Conservation (phyloP, 768 basidiomycete species). For the Mycena alexandri region DNA sequence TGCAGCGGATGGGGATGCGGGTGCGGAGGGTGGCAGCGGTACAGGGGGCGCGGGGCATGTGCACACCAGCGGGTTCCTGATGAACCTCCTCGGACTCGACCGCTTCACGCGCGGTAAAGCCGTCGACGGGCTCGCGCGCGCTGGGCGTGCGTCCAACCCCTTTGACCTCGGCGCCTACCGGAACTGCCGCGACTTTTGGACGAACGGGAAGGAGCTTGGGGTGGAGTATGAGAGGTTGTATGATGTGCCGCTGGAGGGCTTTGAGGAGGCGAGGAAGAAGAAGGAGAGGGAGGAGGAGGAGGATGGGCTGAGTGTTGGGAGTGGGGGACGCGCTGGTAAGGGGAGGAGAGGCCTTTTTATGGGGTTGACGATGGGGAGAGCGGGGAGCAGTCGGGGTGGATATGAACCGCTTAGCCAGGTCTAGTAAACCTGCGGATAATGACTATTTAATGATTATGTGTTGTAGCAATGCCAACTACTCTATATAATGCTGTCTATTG, state of each 20-base stretch:
- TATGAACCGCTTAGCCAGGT: conserved; percentile 80
- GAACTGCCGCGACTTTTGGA: conserved; percentile 97
- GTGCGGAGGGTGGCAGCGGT: conserved; percentile 55
- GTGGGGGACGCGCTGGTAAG: conserved; percentile 45
- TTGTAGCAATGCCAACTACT: conserved; percentile 16
- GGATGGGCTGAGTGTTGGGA: conserved; percentile 44
- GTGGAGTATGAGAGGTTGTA: conserved; percentile 93
- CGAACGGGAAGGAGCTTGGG: conserved; percentile 83
- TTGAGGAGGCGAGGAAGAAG: conserved; percentile 76
- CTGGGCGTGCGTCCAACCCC: conserved; percentile 86
- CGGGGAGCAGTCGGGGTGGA: conserved; percentile 64
- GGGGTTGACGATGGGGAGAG: conserved; percentile 59
- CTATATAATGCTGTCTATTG: conserved; percentile 19
- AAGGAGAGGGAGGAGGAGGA: conserved; percentile 73
- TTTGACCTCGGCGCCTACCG: conserved; percentile 85
- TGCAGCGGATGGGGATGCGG: conserved; percentile 62
- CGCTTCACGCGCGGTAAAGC: conserved; percentile 93
- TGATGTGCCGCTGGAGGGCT: conserved; percentile 90
- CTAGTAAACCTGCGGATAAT: conserved; percentile 40
- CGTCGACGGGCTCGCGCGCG: conserved; percentile 84
- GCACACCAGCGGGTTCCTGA: conserved; percentile 77
- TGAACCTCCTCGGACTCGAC: conserved; percentile 94
- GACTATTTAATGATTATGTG: neutral
- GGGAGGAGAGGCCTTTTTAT: conserved; percentile 64
- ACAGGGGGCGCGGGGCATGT: conserved; percentile 59